Evolutionary conservation across 2,329 filamentous ascomycete genomes (phyloP).

Genomic region (Colletotrichum sp.): DNA sequence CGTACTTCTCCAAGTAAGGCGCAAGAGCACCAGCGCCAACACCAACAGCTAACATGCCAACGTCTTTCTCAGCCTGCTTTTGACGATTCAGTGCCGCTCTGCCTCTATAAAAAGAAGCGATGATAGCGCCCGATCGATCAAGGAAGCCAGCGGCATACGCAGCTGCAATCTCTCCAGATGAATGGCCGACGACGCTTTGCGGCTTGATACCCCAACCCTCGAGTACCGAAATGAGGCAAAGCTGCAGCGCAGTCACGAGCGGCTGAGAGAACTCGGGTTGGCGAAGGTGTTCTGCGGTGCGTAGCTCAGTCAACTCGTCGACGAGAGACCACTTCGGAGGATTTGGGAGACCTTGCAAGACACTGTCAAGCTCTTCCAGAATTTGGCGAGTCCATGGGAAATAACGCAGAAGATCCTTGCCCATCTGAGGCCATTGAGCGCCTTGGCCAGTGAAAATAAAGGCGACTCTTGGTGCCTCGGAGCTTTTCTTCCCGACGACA

Average conservation of each 20-base stretch:
- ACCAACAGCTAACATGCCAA: slow-evolving; percentile 7
- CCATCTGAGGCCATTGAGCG: slow-evolving; percentile 49
- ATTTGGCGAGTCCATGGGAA: not conserved
- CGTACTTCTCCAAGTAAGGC: not conserved
- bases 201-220: not conserved
- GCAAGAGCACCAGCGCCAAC: not conserved
- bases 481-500: not conserved
- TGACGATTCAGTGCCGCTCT: not conserved
- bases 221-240: slow-evolving; percentile 34
- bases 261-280: slow-evolving; percentile 41
- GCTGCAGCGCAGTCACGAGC: slow-evolving; percentile 38
- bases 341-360: not conserved
- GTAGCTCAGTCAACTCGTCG: slow-evolving; percentile 25
- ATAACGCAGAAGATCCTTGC: slow-evolving; percentile 22
- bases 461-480: slow-evolving; percentile 3
- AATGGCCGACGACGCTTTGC: slow-evolving; percentile 20
- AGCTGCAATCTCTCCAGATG: slow-evolving; percentile 24
- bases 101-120: not conserved
- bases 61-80: not conserved
- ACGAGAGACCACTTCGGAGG: slow-evolving; percentile 26
- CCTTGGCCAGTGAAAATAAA: slow-evolving; percentile 50
- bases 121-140: not conserved
- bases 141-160: slow-evolving; percentile 21
- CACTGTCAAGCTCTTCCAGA: not conserved
- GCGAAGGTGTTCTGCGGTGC: slow-evolving; percentile 19